phyloP scores from a whole-genome alignment of 257 asterid species.

The Ocimum tenuiflorum region DNA sequence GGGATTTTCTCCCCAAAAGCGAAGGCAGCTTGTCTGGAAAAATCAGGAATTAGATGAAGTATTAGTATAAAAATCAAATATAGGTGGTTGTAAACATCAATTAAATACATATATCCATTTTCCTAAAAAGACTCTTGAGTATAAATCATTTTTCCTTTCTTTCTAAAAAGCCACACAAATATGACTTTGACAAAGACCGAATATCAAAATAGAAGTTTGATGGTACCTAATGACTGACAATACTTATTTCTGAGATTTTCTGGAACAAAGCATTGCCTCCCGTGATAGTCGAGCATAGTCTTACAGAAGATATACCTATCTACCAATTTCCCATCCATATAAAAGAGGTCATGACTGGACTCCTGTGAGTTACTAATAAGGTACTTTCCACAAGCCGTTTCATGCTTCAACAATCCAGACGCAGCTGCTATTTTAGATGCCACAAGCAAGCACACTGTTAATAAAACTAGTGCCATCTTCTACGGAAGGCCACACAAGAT shows the following conservation, averaged over 20 bases:
- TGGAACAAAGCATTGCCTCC: constrained; percentile 38
- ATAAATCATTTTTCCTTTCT: neutral
- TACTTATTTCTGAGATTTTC: constrained; percentile 28
- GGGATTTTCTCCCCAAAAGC: constrained; percentile 41
- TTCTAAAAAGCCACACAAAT: neutral
- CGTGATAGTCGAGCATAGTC: constrained; percentile 34
- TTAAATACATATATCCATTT: neutral
- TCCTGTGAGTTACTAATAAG: constrained; percentile 35
- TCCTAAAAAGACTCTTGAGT: neutral
- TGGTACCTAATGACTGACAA: constrained; percentile 56
- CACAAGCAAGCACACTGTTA: constrained; percentile 34
- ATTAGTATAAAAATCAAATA: neutral
- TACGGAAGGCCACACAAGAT: constrained; percentile 18
- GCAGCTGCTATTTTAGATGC: constrained; percentile 38
- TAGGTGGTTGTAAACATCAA: neutral
- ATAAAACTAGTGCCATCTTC: constrained; percentile 34
- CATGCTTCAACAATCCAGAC: constrained; percentile 36
- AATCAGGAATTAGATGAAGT: constrained; percentile 8
- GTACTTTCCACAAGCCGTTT: constrained; percentile 47
- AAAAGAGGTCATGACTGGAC: constrained; percentile 37
- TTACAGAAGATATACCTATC: constrained; percentile 53
- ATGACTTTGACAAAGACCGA: neutral
- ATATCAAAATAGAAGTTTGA: neutral
- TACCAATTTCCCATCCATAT: constrained; percentile 54
- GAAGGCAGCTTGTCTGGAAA: constrained; percentile 44